Base-by-base conservation (phyloP, 2,329 filamentous ascomycete genomes). In the Cryphonectria parasitica region DNA sequence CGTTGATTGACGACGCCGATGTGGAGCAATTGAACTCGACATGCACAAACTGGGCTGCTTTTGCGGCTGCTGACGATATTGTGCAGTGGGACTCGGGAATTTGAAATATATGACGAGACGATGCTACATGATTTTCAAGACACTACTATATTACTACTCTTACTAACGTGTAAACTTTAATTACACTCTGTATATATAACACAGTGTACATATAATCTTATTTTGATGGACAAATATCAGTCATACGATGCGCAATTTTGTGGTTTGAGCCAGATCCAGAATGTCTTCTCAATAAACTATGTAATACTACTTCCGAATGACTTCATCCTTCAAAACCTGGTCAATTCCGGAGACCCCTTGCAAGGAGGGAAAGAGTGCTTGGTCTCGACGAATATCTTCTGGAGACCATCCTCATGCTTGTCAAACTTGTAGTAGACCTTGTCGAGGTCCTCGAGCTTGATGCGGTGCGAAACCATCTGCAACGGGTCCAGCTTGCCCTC, bases 381-480 rank as follows among this genome's bases (percentile, higher is more conserved):
- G 2, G 88, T 90, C 82, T 89, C 83, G 1, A 87, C 84, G 78
- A 86, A 97, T 1, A 96, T 87, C 85, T 97, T 97, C 80, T 97
- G 93, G 85, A 97, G 92, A 3, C 84, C 83, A 75, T 93, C 90
- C 72, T 92, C 85, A 72, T 82, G 83, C 69, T 81, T 83, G 71
- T 91, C 84, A 72, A 91, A 92, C 75, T 86, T 85, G 72, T 84
- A 81, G 75, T 93, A 93, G 0, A 92, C 83, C 76, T 88, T 87
- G 69, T 88, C 89, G 71, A 92, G 85, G 75, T 95, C 92, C 72
- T 95, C 91, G 3, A 97, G 85, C 41, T 87, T 85, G 67, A 94
- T 88, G 17, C 93, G 90, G 79, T 97, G 93, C 10, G 90, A 92
- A 1, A 97, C 83, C 92, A 97, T 97, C 78, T 92, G 89, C 49